These are phyloP conservation scores for Tetrahymena thermophila DNA, from an alignment of 73 alveolate species.

Conservation along the genomic window DNA sequence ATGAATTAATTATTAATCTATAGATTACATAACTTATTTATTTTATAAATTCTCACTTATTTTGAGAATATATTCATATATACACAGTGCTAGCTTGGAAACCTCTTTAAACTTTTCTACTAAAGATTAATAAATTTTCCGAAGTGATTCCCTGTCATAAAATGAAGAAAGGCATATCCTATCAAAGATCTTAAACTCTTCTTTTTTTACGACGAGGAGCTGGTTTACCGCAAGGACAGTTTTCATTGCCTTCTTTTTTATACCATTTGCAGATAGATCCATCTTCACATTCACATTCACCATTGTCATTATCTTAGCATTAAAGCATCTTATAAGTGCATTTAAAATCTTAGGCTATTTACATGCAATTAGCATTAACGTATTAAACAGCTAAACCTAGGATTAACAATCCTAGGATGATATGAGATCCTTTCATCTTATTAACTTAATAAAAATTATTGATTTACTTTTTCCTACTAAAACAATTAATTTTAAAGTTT, in stretches of 20 bases:
- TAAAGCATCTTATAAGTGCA: conserved; percentile 36
- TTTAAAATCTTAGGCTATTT: conserved; percentile 39
- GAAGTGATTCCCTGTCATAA: too few species aligned
- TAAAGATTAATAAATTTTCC: too few species aligned
- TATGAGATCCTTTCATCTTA: not conserved
- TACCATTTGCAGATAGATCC: conserved; percentile 41
- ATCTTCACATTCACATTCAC: conserved; percentile 47
- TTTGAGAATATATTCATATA: too few species aligned
- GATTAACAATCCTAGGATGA: not conserved
- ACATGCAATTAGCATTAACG: conserved; percentile 17
- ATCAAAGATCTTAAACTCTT: conserved; percentile 25
- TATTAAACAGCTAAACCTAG: not conserved
- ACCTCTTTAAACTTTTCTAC: too few species aligned
- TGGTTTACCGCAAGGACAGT: conserved; percentile 45
- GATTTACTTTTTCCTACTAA: not conserved
- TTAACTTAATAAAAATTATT: not conserved
- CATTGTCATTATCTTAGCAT: conserved; percentile 34
- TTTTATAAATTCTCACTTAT: too few species aligned
- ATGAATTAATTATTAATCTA: too few species aligned
- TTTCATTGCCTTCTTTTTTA: conserved; percentile 30
- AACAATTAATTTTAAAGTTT: not conserved
- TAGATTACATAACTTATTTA: too few species aligned
- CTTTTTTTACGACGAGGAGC: conserved; percentile 43
- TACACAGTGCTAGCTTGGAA: too few species aligned
- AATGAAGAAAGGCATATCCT: not conserved